A percentile compares a stretch with the other conserved stretches of the same genome.
These are phyloP conservation scores for Penicillium sp. DNA, from an alignment of 2,329 filamentous ascomycete genomes.

Conservation along the genomic window DNA sequence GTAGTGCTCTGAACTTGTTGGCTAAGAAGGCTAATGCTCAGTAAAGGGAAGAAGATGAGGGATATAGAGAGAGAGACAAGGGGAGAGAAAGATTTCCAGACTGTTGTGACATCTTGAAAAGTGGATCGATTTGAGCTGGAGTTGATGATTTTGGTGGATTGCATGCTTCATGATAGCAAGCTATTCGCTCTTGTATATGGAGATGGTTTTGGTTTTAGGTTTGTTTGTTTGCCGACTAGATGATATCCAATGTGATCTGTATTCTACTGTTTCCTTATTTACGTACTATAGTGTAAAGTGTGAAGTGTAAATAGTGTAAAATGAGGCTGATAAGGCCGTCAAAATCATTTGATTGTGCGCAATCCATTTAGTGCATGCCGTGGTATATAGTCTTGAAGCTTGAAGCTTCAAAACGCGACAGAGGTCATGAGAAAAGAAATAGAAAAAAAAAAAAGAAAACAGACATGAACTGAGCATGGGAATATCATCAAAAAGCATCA, in stretches of 20 bases:
- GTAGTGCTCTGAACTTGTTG: slow-evolving; percentile 87
- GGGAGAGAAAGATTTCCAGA: neutral
- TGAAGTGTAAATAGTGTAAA: neutral
- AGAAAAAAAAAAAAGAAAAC: neutral
- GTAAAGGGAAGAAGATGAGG: neutral
- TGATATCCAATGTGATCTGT: slow-evolving; percentile 32
- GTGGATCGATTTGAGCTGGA: slow-evolving; percentile 19
- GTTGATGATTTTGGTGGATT: slow-evolving; percentile 18
- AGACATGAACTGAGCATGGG: slow-evolving; percentile 1
- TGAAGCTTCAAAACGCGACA: neutral
- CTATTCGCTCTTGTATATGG: slow-evolving; percentile 16
- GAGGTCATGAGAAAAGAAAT: neutral
- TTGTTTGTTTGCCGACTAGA: slow-evolving; percentile 23
- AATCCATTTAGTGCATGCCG: neutral
- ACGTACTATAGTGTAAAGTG: neutral
- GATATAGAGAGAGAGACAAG: neutral
- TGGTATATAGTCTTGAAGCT: slow-evolving; percentile 7
- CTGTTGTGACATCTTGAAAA: slow-evolving; percentile 16
- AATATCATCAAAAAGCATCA: slow-evolving; percentile 11
- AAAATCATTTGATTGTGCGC: neutral
- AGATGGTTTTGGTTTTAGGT: slow-evolving; percentile 11
- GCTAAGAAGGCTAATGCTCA: slow-evolving; percentile 56
- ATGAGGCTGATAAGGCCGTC: neutral
- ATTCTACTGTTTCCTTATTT: slow-evolving; percentile 17
- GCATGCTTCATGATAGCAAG: slow-evolving; percentile 7